These are phyloP conservation scores for Kuraishia borneana DNA, from an alignment of 805 yeast species.

Conservation along the genomic window DNA sequence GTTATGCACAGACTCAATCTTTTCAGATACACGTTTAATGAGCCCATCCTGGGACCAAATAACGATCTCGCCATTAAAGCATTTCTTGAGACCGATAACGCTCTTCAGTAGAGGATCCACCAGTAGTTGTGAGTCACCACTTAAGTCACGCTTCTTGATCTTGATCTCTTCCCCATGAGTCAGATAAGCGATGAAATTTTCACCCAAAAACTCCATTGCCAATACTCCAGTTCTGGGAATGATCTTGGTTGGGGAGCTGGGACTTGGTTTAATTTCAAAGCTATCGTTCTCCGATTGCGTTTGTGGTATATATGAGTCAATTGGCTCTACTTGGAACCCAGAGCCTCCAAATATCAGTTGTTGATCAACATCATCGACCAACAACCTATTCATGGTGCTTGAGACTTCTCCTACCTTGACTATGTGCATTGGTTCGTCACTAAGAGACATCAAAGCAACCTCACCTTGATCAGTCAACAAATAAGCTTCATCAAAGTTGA, in stretches of 20 bases:
- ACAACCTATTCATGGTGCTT: slow-evolving; percentile 10
- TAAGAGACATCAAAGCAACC: slow-evolving; percentile 18
- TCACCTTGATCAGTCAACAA: slow-evolving; percentile 22
- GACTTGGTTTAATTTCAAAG: slow-evolving; percentile 10
- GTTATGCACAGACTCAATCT: slow-evolving; percentile 5
- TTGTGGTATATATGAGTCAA: slow-evolving; percentile 4
- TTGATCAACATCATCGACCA: slow-evolving; percentile 10
- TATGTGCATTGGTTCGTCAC: slow-evolving; percentile 11
- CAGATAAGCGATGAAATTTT: slow-evolving; percentile 18
- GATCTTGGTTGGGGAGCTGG: slow-evolving; percentile 16
- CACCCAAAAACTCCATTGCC: slow-evolving; percentile 17
- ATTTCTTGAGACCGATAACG: slow-evolving; percentile 26
- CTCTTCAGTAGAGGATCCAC: slow-evolving; percentile 25
- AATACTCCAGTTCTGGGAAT: slow-evolving; percentile 18
- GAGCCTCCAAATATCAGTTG: slow-evolving; percentile 10
- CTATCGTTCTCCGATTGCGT: not conserved
- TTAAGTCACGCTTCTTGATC: slow-evolving; percentile 14
- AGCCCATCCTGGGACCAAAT: slow-evolving; percentile 32
- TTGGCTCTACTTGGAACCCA: slow-evolving; percentile 5
- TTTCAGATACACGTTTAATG: slow-evolving; percentile 17
- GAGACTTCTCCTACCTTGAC: slow-evolving; percentile 11
- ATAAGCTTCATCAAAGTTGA: slow-evolving; percentile 25
- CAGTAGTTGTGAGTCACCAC: slow-evolving; percentile 9
- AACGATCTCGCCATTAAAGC: slow-evolving; percentile 19
- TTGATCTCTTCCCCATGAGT: slow-evolving; percentile 25